Percentiles rank a stretch among this genome's conserved stretches.
Conservation (phyloP, 2,329 filamentous ascomycete genomes). For the Ascochyta fabae region DNA sequence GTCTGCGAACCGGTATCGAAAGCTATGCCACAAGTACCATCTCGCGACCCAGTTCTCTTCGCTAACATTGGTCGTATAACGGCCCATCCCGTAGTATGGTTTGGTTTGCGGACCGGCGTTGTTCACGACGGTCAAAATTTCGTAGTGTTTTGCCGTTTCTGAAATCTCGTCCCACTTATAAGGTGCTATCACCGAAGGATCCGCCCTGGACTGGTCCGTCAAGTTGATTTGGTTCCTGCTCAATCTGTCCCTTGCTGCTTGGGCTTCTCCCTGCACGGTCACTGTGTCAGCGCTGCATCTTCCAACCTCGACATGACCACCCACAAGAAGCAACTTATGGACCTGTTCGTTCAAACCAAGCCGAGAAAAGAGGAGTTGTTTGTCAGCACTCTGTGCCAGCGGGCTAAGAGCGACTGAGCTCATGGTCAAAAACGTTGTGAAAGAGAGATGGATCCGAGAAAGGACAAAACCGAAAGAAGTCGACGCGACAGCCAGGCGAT, state of each 20-base stretch:
- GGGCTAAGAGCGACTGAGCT: slow-evolving; percentile 13
- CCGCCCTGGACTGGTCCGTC: slow-evolving; percentile 43
- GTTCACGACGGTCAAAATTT: slow-evolving; percentile 52
- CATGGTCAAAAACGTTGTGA: not conserved
- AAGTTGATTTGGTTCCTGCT: slow-evolving; percentile 50
- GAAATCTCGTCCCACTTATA: slow-evolving; percentile 57
- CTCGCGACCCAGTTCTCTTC: slow-evolving; percentile 59
- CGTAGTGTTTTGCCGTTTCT: slow-evolving; percentile 56
- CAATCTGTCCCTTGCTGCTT: slow-evolving; percentile 50
- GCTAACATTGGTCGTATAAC: slow-evolving; percentile 49
- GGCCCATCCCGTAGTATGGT: slow-evolving; percentile 52
- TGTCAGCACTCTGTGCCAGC: slow-evolving; percentile 55
- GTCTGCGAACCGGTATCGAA: slow-evolving; percentile 49
- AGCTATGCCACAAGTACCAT: slow-evolving; percentile 61
- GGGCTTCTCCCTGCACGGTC: slow-evolving; percentile 51
- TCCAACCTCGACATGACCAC: slow-evolving; percentile 3
- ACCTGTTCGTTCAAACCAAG: slow-evolving; percentile 51
- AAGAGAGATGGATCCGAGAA: slow-evolving; percentile 1
- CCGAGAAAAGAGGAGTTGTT: slow-evolving; percentile 52
- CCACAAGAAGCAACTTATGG: slow-evolving; percentile 56
- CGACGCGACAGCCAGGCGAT: slow-evolving; percentile 4
- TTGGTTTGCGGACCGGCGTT: slow-evolving; percentile 49
- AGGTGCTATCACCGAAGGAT: slow-evolving; percentile 44
- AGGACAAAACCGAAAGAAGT: slow-evolving; percentile 22
- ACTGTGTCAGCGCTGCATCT: slow-evolving; percentile 15